Evolutionary conservation across 2,329 filamentous ascomycete species (phyloP).

Genomic region (Claviceps digitariae): DNA sequence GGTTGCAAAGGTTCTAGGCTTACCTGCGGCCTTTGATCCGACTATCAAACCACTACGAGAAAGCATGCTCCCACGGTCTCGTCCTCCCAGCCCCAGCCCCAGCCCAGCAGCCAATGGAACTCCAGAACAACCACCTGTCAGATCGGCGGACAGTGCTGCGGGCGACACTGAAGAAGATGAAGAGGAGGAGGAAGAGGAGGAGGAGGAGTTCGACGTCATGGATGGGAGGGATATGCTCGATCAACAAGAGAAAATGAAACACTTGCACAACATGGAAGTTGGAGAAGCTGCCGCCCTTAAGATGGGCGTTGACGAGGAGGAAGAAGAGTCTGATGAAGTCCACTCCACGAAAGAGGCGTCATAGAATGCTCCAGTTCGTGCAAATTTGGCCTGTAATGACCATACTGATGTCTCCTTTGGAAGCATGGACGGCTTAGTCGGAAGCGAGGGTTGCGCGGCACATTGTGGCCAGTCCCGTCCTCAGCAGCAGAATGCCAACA

Average conservation of each 20-base stretch:
- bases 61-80: conserved; percentile 11
- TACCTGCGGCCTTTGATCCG: conserved; percentile 50
- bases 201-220: conserved; percentile 31
- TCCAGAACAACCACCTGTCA: conserved; percentile 12
- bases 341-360: conserved; percentile 15
- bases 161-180: conserved; percentile 28
- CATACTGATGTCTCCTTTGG: neutral
- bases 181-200: conserved; percentile 20
- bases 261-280: conserved; percentile 46
- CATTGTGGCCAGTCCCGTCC: neutral
- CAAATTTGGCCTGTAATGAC: neutral
- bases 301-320: conserved; percentile 24
- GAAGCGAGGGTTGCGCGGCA: neutral
- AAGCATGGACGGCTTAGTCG: neutral
- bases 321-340: conserved; percentile 21
- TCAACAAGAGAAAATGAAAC: conserved; percentile 35
- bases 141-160: conserved; percentile 19
- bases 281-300: conserved; percentile 41
- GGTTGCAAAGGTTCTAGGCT: conserved; percentile 48
- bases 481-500: neutral
- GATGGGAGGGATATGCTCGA: conserved; percentile 29
- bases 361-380: conserved; percentile 16
- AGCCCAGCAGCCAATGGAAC: conserved; percentile 8
- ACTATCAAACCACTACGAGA: conserved; percentile 43
- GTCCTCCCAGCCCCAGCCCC: conserved; percentile 9